Conservation (phyloP, 805 yeast species). For the Saccharomyces cerevisiae region DNA sequence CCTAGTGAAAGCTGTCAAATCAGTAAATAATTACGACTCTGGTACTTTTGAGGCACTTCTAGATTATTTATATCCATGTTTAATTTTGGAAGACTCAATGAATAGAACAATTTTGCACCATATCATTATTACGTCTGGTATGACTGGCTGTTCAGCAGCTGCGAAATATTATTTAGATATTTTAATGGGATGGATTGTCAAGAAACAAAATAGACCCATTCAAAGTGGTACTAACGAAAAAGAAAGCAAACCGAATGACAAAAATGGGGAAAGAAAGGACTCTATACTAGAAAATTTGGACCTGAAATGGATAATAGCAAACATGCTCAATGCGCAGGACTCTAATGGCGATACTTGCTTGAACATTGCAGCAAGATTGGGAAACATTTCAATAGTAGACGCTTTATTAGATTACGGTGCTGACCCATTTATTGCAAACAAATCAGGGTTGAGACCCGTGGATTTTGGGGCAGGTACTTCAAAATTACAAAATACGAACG, state of each 20-base stretch:
- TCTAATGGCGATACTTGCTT: conserved; percentile 90
- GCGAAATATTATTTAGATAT: conserved; percentile 66
- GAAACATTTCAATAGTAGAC: conserved; percentile 71
- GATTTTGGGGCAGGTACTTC: conserved; percentile 61
- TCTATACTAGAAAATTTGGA: conserved; percentile 37
- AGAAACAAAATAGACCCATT: conserved; percentile 19
- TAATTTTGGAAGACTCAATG: conserved; percentile 55
- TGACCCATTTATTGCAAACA: conserved; percentile 66
- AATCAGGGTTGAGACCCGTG: conserved; percentile 75
- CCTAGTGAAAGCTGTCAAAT: conserved; percentile 61
- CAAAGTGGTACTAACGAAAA: conserved; percentile 8
- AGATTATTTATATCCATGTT: conserved; percentile 66
- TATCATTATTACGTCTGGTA: conserved; percentile 71
- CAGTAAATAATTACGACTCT: conserved; percentile 73
- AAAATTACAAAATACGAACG: conserved; percentile 9
- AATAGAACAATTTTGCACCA: conserved; percentile 82
- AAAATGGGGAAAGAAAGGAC: conserved; percentile 29
- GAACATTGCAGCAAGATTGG: conserved; percentile 85
- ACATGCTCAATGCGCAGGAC: conserved; percentile 82
- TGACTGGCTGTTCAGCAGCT: conserved; percentile 64
- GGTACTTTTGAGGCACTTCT: conserved; percentile 65
- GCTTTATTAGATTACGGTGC: conserved; percentile 85
- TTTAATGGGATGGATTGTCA: conserved; percentile 70
- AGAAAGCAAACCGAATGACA: neutral
- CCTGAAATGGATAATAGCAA: conserved; percentile 51